Percentiles rank a stretch among this genome's conserved stretches.
These are phyloP conservation scores for Ramaria rubella DNA, from an alignment of 768 basidiomycete genomes.

Conservation along the genomic window DNA sequence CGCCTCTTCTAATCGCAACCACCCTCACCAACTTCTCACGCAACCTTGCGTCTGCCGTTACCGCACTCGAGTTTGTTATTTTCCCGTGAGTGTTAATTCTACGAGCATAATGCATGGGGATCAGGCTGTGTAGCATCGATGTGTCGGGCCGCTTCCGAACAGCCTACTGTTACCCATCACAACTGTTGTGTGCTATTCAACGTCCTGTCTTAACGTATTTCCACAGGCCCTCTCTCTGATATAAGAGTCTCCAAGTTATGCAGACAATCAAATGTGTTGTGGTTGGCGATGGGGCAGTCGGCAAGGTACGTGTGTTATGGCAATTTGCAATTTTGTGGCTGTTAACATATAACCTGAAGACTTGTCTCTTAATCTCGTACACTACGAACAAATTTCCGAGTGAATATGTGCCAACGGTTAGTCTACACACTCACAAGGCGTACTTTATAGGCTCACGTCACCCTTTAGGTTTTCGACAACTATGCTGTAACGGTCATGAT, in stretches of 20 bases:
- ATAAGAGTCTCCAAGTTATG: conserved; percentile 38
- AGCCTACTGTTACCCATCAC: not conserved
- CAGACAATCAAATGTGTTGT: conserved; percentile 98
- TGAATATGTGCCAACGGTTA: conserved; percentile 97
- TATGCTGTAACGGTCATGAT: conserved; percentile 99
- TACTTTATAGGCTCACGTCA: not conserved
- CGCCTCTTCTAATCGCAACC: not conserved
- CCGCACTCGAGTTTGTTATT: not conserved
- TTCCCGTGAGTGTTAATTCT: not conserved
- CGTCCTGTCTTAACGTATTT: not conserved
- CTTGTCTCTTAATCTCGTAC: conserved; percentile 94
- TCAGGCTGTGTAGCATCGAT: not conserved
- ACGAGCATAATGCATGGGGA: not conserved
- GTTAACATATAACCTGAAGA: conserved; percentile 38
- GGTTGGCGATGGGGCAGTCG: conserved; percentile 96
- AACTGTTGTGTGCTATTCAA: not conserved
- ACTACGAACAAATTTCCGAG: conserved; percentile 98
- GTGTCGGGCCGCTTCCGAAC: not conserved
- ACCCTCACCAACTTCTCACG: not conserved
- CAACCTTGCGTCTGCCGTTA: not conserved
- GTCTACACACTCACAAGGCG: conserved; percentile 24
- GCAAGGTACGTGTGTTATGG: conserved; percentile 63
- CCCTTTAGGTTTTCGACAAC: conserved; percentile 80
- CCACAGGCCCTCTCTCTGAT: not conserved
- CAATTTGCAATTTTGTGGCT: not conserved